Conservation (phyloP, 176 grass and related monocot species). For the Carex littledalei region DNA sequence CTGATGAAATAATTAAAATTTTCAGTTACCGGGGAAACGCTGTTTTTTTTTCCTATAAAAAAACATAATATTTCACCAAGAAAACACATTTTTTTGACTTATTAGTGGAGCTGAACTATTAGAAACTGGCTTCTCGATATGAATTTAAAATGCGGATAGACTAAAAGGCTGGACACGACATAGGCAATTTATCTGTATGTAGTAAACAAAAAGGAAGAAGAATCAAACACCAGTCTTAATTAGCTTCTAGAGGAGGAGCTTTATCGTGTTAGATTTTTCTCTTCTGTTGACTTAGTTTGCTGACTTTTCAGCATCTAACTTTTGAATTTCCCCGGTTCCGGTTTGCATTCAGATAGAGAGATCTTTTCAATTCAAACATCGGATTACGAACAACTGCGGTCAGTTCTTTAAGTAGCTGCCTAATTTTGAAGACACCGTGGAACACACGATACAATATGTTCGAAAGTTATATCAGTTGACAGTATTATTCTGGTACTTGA, state of each 20-base stretch:
- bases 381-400: not conserved
- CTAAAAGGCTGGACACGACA: not conserved
- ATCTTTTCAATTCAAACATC: not conserved
- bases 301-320: not conserved
- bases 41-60: not conserved
- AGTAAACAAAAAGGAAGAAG: not conserved
- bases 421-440: not conserved
- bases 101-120: not conserved
- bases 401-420: not conserved
- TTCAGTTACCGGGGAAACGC: not conserved
- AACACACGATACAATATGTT: not conserved
- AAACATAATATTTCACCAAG: not conserved
- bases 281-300: not conserved
- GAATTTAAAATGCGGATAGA: not conserved
- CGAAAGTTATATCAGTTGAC: not conserved
- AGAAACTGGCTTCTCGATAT: not conserved
- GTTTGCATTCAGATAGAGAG: not conserved
- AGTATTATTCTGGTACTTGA: not conserved
- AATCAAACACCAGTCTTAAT: not conserved
- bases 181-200: not conserved
- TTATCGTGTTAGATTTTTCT: not conserved
- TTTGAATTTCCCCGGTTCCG: not conserved
- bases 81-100: not conserved
- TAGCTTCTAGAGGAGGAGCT: not conserved
- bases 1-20: not conserved